Conservation (phyloP, 2,329 filamentous ascomycete genomes). For the Westerdykella sp. region DNA sequence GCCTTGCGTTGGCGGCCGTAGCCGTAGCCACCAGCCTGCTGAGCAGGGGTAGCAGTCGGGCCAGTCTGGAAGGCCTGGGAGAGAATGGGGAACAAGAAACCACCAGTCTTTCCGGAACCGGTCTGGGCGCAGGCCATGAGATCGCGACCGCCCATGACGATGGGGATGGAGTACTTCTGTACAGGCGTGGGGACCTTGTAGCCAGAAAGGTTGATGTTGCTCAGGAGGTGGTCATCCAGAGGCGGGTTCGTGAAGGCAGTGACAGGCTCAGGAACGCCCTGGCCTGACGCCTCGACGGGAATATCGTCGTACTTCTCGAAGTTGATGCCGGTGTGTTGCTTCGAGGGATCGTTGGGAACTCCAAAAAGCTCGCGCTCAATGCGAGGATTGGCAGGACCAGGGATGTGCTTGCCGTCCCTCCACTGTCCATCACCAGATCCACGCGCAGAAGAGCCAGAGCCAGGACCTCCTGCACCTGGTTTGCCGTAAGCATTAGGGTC, state of each 20-base stretch:
- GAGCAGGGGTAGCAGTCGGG: conserved; percentile 62
- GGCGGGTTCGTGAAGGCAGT: conserved; percentile 88
- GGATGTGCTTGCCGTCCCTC: conserved; percentile 93
- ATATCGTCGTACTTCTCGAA: conserved; percentile 99
- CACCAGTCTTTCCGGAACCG: conserved; percentile 98
- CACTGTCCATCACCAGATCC: conserved; percentile 94
- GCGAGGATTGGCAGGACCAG: conserved; percentile 80
- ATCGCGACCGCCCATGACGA: conserved; percentile 96
- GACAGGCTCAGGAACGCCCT: conserved; percentile 87
- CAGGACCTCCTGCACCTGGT: conserved; percentile 41
- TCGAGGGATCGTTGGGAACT: conserved; percentile 79
- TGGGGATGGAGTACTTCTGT: conserved; percentile 98
- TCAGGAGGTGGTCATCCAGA: conserved; percentile 85
- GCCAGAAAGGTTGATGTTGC: conserved; percentile 87
- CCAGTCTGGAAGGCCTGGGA: conserved; percentile 95
- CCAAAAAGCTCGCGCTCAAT: conserved; percentile 95
- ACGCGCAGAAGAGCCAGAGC: conserved; percentile 54
- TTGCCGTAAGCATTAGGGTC: conserved; percentile 60
- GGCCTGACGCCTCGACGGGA: conserved; percentile 91
- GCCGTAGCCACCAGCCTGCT: conserved; percentile 55
- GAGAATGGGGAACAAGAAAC: conserved; percentile 97
- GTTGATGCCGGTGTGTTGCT: conserved; percentile 98
- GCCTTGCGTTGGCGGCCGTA: conserved; percentile 96
- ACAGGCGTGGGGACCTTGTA: conserved; percentile 97
- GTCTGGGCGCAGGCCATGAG: conserved; percentile 99